Conservation (phyloP, 2,329 filamentous ascomycete species). For the Colletotrichum musae region DNA sequence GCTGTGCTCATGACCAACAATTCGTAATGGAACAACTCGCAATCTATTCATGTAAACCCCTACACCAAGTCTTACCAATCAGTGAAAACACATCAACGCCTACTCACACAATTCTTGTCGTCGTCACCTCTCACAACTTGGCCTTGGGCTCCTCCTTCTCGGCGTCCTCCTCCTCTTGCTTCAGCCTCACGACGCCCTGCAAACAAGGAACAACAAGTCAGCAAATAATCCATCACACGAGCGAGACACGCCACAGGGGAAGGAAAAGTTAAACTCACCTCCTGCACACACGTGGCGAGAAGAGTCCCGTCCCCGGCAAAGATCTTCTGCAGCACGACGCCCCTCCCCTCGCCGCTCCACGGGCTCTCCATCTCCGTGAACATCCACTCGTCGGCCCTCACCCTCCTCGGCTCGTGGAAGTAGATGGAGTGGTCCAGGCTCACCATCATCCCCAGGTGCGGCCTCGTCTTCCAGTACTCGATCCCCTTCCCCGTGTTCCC, state of each 20-base stretch:
- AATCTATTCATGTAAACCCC: too few relatives aligned
- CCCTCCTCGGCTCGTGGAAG: conserved; percentile 72
- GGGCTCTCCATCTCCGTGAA: conserved; percentile 84
- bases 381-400: conserved; percentile 82
- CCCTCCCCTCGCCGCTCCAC: conserved; percentile 84
- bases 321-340: conserved; percentile 82
- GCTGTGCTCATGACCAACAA: too few relatives aligned
- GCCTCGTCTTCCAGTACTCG: conserved; percentile 65
- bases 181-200: conserved; percentile 67
- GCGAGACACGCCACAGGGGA: background rate
- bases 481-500: conserved; percentile 57
- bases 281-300: conserved; percentile 85
- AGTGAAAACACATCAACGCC: background rate
- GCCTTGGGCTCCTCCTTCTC: conserved; percentile 48
- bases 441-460: conserved; percentile 86
- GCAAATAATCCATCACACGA: background rate
- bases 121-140: conserved; percentile 48
- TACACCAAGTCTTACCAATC: background rate
- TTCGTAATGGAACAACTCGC: too few relatives aligned
- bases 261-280: conserved; percentile 63
- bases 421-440: conserved; percentile 83
- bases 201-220: conserved; percentile 45
- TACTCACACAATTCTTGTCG: background rate
- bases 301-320: conserved; percentile 79
- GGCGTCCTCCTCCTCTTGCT: conserved; percentile 56